Conservation (phyloP, 1,284 basidiomycete genomes). For the Boletus smithii region DNA sequence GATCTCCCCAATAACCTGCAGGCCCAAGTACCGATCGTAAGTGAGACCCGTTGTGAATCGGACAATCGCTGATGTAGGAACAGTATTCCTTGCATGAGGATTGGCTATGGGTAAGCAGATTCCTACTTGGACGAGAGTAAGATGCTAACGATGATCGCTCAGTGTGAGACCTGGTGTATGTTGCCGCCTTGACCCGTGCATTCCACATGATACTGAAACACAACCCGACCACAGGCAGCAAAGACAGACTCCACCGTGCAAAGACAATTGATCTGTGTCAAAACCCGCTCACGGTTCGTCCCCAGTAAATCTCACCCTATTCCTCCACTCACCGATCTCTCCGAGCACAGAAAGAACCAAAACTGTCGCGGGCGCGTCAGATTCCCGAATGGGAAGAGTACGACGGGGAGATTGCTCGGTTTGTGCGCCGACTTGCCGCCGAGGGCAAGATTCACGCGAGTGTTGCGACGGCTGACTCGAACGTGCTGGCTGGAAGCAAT, state of each 20-base stretch:
- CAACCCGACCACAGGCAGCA: slow-evolving; percentile 52
- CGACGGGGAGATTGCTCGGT: slow-evolving; percentile 74
- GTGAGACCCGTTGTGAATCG: slow-evolving; percentile 22
- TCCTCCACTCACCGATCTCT: not conserved
- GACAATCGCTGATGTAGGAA: slow-evolving; percentile 2
- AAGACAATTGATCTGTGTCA: slow-evolving; percentile 94
- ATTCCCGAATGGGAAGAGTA: slow-evolving; percentile 98
- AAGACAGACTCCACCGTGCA: slow-evolving; percentile 73
- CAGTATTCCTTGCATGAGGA: slow-evolving; percentile 84
- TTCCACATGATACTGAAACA: slow-evolving; percentile 3
- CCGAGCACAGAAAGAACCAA: slow-evolving; percentile 83
- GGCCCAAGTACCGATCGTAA: slow-evolving; percentile 81
- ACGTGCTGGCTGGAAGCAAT: slow-evolving; percentile 59
- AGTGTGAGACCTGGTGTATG: slow-evolving; percentile 89
- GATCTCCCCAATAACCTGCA: slow-evolving; percentile 94
- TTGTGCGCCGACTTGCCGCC: slow-evolving; percentile 65
- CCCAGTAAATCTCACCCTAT: not conserved
- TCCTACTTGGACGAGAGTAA: not conserved
- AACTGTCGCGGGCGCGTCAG: slow-evolving; percentile 86
- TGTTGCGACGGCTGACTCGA: slow-evolving; percentile 67
- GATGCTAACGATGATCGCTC: slow-evolving; percentile 11
- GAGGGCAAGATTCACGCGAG: slow-evolving; percentile 63
- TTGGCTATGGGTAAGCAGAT: slow-evolving; percentile 81
- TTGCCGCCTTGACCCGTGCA: slow-evolving; percentile 6
- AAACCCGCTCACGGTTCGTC: slow-evolving; percentile 81